Evolutionary conservation across 169 alveolate genomes (phyloP).

Genomic region (Plasmodium reichenowi): DNA sequence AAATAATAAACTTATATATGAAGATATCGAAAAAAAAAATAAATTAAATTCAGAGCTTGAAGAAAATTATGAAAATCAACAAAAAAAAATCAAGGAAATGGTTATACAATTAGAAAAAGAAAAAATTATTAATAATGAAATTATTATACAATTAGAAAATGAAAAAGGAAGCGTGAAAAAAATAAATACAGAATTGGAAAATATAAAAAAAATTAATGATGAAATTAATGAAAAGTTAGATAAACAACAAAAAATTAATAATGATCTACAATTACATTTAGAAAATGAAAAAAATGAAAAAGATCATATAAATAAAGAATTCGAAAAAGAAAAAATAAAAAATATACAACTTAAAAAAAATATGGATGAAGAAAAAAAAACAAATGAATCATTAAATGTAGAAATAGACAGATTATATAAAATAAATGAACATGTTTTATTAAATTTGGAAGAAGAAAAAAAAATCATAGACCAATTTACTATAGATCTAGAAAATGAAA

Average conservation of each 20-base stretch:
- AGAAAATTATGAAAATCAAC: constrained; percentile 42
- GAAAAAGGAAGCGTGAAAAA: neutral
- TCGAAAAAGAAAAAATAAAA: constrained; percentile 10
- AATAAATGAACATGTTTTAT: neutral
- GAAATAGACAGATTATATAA: constrained; percentile 28
- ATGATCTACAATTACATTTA: neutral
- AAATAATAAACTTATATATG: neutral
- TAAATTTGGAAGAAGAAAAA: constrained; percentile 37
- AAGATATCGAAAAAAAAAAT: neutral
- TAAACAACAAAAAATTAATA: constrained; percentile 5
- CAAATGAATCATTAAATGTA: neutral
- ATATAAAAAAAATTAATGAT: neutral
- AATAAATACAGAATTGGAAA: constrained; percentile 8
- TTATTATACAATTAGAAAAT: constrained; percentile 19
- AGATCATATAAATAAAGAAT: neutral
- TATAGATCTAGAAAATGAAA: constrained; percentile 35
- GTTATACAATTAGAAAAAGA: constrained; percentile 23
- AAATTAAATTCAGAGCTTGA: constrained; percentile 1
- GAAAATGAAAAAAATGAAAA: neutral
- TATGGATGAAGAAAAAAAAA: constrained; percentile 29
- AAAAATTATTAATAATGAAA: constrained; percentile 12
- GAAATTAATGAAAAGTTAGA: constrained; percentile 5
- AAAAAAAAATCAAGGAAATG: constrained; percentile 4
- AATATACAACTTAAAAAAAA: neutral
- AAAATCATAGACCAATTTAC: constrained; percentile 6